phyloP scores from a whole-genome alignment of 257 asterid genomes.

The Anisodus acutangulus region DNA sequence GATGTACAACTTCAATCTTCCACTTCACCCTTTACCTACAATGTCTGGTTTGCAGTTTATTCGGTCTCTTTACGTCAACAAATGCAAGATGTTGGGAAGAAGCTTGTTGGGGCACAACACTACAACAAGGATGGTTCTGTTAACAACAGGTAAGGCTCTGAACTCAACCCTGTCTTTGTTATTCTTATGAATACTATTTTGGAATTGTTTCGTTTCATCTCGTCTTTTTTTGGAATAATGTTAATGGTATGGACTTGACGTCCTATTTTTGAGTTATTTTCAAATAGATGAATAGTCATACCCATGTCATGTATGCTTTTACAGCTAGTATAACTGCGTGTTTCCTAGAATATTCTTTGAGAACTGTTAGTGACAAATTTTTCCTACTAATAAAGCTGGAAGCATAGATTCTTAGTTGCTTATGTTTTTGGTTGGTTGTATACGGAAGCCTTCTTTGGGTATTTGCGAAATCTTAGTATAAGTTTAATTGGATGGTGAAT shows the following conservation, averaged over 20 bases:
- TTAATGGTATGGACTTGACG: not conserved
- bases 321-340: not conserved
- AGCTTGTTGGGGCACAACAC: constrained; percentile 98
- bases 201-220: not conserved
- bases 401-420: not conserved
- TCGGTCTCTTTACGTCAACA: constrained; percentile 94
- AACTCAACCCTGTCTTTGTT: not conserved
- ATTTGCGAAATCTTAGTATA: not conserved
- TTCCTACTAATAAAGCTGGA: not conserved
- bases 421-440: constrained; percentile 20
- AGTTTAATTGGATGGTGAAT: not conserved
- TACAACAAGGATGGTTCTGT: constrained; percentile 96
- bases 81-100: constrained; percentile 95
- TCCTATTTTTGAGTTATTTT: constrained; percentile 18
- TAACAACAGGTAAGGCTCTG: constrained; percentile 62
- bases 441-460: not conserved
- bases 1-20: not conserved
- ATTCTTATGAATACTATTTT: not conserved
- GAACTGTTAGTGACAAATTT: not conserved
- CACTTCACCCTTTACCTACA: not conserved
- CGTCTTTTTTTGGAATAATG: not conserved
- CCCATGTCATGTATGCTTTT: not conserved
- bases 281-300: constrained; percentile 8
- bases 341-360: not conserved
- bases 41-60: constrained; percentile 62